Percentiles rank a stretch among this genome's conserved stretches.
phyloP scores from a whole-genome alignment of 345 rosid genomes.

The Syzygium aqueum region DNA sequence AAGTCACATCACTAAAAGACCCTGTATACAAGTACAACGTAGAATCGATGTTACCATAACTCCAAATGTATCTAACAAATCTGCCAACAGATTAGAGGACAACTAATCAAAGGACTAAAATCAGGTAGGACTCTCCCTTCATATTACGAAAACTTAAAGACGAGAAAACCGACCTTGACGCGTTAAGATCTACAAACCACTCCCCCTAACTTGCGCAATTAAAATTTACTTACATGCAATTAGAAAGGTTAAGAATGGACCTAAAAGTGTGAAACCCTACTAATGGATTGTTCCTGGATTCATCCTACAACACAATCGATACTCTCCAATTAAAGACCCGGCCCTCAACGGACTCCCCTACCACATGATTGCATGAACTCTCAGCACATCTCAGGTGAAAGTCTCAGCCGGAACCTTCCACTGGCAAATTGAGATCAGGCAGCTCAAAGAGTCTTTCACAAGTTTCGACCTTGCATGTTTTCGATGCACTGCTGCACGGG shows the following conservation, averaged over 20 bases:
- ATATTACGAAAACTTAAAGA: not conserved
- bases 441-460: not conserved
- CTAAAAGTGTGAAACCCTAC: not conserved
- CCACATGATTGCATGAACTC: not conserved
- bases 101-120: not conserved
- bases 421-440: slow-evolving; percentile 2
- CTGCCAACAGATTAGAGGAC: not conserved
- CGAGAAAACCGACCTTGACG: not conserved
- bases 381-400: not conserved
- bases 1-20: not conserved
- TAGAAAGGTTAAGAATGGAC: not conserved
- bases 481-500: not conserved
- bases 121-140: not conserved
- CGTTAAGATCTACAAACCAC: not conserved
- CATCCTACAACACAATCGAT: not conserved
- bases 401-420: not conserved
- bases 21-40: not conserved
- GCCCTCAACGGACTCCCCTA: not conserved
- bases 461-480: not conserved
- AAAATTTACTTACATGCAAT: not conserved
- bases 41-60: not conserved
- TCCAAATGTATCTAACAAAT: not conserved
- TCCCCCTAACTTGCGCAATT: not conserved
- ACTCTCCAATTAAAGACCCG: not conserved
- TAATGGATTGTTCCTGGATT: not conserved